Conservation (phyloP, 2,329 filamentous ascomycete genomes). For the Aspergillus intermedius region DNA sequence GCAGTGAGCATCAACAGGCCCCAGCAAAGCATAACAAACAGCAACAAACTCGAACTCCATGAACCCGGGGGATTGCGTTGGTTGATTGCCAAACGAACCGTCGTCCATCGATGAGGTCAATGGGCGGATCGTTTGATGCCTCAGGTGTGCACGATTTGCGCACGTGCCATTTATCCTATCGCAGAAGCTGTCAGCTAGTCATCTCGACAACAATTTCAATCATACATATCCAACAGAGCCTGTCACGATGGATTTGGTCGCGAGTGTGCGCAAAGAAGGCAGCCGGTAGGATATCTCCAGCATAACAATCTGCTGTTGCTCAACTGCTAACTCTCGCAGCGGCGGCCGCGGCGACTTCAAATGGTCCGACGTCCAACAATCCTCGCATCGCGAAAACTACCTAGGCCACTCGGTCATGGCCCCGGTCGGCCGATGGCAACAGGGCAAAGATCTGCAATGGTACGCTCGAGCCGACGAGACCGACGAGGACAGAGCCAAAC, state of each 20-base stretch:
- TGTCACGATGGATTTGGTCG: constrained; percentile 76
- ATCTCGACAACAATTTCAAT: neutral
- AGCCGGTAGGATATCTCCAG: constrained; percentile 49
- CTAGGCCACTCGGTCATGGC: constrained; percentile 89
- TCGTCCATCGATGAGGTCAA: constrained; percentile 13
- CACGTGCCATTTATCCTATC: constrained; percentile 16
- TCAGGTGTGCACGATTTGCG: constrained; percentile 6
- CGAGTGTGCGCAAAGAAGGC: constrained; percentile 84
- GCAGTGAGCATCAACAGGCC: constrained; percentile 4
- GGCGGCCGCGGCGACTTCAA: constrained; percentile 88
- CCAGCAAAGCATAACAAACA: neutral
- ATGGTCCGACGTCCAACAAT: constrained; percentile 89
- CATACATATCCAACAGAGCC: neutral
- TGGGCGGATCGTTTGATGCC: constrained; percentile 7
- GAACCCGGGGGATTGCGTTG: neutral
- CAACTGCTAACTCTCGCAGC: constrained; percentile 35
- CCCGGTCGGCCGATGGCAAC: constrained; percentile 86
- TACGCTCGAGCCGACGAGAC: constrained; percentile 56
- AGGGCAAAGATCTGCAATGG: constrained; percentile 63
- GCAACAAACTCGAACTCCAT: neutral
- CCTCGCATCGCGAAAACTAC: constrained; percentile 80
- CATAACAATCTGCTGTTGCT: neutral
- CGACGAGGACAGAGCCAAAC: constrained; percentile 38
- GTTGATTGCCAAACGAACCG: neutral
- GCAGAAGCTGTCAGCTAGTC: neutral